Conservation (phyloP, 192 early-diverging fungal genomes). For the Coemansia sp. region DNA sequence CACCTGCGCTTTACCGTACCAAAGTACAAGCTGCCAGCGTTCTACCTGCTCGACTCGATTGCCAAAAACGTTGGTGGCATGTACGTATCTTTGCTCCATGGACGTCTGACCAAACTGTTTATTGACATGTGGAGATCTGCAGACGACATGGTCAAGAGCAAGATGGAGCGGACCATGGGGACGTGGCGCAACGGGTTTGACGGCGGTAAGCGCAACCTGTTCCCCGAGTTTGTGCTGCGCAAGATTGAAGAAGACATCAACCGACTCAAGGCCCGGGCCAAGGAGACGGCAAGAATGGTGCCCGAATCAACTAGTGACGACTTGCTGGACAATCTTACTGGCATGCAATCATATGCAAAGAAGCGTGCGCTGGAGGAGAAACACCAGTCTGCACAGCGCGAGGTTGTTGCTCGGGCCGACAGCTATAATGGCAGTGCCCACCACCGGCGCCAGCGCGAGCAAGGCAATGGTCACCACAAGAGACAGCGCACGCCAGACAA, state of each 20-base stretch:
- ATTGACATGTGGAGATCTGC: constrained; percentile 72
- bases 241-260: constrained; percentile 44
- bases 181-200: constrained; percentile 79
- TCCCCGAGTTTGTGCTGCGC: constrained; percentile 47
- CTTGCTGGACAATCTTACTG: constrained; percentile 37
- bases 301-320: constrained; percentile 17
- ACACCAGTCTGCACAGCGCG: constrained; percentile 26
- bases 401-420: constrained; percentile 25
- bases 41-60: constrained; percentile 95
- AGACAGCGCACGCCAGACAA: constrained; percentile 17
- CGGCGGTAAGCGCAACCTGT: constrained; percentile 31
- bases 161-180: constrained; percentile 71
- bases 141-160: constrained; percentile 59
- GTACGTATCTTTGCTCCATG: constrained; percentile 70
- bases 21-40: constrained; percentile 70
- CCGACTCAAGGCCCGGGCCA: constrained; percentile 30
- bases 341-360: constrained; percentile 37
- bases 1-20: constrained; percentile 42
- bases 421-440: constrained; percentile 10
- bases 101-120: constrained; percentile 72
- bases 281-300: constrained; percentile 4
- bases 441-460: not conserved
- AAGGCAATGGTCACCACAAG: constrained; percentile 18
- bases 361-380: constrained; percentile 38
- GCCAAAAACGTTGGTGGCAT: constrained; percentile 86